Evolutionary conservation across 2,329 filamentous ascomycete genomes (phyloP).

Genomic region (Tolypocladium capitatum): DNA sequence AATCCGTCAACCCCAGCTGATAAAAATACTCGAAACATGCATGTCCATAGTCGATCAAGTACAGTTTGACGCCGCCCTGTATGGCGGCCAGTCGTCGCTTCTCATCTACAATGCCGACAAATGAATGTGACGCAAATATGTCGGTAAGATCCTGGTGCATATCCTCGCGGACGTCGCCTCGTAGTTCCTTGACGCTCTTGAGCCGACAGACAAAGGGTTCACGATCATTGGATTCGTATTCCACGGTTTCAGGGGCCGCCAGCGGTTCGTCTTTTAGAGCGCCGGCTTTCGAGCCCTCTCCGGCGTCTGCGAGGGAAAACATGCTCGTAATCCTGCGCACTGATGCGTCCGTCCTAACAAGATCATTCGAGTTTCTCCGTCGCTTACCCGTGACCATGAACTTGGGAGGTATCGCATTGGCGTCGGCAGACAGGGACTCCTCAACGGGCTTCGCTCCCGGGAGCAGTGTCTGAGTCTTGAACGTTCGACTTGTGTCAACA

Average conservation of each 20-base stretch:
- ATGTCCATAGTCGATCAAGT: conserved; percentile 84
- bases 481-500: conserved; percentile 87
- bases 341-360: conserved; percentile 80
- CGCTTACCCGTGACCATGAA: conserved; percentile 24
- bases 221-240: conserved; percentile 61
- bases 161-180: conserved; percentile 62
- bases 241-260: conserved; percentile 34
- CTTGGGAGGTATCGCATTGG: conserved; percentile 16
- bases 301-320: conserved; percentile 46
- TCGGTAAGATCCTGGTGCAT: conserved; percentile 82
- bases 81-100: conserved; percentile 78
- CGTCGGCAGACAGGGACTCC: conserved; percentile 12
- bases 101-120: conserved; percentile 86
- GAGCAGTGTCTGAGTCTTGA: conserved; percentile 84
- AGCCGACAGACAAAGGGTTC: conserved; percentile 60
- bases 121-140: conserved; percentile 76
- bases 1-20: conserved; percentile 86
- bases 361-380: conserved; percentile 49
- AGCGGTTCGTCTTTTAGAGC: conserved; percentile 20
- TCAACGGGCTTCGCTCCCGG: conserved; percentile 40
- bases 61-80: conserved; percentile 84
- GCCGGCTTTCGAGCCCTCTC: conserved; percentile 8
- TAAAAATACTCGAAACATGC: conserved; percentile 86
- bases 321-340: conserved; percentile 94
- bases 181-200: conserved; percentile 74